Evolutionary conservation across 2,329 filamentous ascomycete genomes (phyloP).

Genomic region (Ceratocystis variospora): DNA sequence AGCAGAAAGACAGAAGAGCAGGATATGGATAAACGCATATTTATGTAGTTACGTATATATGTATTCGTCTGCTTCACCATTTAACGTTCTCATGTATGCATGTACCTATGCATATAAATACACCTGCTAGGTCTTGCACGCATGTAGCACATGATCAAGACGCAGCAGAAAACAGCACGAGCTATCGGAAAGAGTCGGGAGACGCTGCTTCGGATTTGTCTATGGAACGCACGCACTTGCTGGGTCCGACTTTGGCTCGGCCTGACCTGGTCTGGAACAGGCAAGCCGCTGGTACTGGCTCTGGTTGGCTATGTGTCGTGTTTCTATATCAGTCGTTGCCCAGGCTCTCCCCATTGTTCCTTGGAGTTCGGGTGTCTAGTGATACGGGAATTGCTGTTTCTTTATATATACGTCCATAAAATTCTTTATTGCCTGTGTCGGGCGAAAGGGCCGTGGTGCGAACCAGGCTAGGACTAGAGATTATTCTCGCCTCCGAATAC

Average conservation of each 20-base stretch:
- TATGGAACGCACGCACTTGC: not conserved
- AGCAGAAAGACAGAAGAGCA: not conserved
- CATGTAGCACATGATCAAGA: constrained; percentile 1
- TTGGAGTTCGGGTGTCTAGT: not conserved
- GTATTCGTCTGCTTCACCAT: not conserved
- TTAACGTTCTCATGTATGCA: not conserved
- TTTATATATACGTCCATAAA: no score
- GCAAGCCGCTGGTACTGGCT: not conserved
- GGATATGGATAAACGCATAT: not conserved
- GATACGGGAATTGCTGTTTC: no score
- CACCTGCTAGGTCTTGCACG: not conserved
- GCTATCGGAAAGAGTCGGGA: constrained; percentile 11
- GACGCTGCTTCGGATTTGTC: not conserved
- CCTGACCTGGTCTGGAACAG: not conserved
- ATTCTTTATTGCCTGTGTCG: not conserved
- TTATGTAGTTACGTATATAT: not conserved
- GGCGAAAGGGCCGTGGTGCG: not conserved
- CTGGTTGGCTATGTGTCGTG: not conserved
- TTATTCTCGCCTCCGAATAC: not conserved
- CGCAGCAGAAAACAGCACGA: constrained; percentile 8
- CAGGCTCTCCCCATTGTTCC: not conserved
- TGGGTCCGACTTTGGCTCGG: not conserved
- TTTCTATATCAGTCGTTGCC: not conserved
- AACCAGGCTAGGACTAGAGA: not conserved
- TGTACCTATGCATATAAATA: not conserved